Evolutionary conservation across 495 filamentous ascomycete genomes (phyloP), one percentile per base, ranked within the genome.

Genomic region (Clavariopsis aquatica): DNA sequence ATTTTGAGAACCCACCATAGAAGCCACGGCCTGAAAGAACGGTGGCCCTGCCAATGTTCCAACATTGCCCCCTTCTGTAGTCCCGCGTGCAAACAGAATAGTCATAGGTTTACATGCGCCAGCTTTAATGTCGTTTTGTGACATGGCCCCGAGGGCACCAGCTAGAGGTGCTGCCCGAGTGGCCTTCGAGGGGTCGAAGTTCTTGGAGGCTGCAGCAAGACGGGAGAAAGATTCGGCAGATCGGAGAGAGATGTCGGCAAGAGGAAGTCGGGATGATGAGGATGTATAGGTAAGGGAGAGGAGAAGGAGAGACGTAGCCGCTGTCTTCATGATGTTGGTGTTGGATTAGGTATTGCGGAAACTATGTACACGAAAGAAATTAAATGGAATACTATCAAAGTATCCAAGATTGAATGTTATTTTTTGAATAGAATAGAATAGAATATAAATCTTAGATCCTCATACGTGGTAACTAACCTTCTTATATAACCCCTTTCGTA

Each of bases 21-120:
- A 31, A 15, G 63, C 66, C 7, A 78, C 43, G 9, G 66, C 58
- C 17, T 70, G 57, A 24, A 73, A 49, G n/a, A 78, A 69, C 1
- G 70, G 65, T 1, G 67, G 71, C n/a, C 76, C 76, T 10, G 75
- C 64, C 10, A 68, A 49, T 10, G 43, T 55, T 0, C 75, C 77
- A 61, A 78, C 70, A 58, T 77, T 78, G 2, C 75, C 75, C 10
- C 27, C 20, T 47, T 75, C 75, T 10, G 66, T 69, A 2, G 74
- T 76, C 22, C 76, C 76, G 27, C 74, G 71, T 5, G 76, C 76
- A 52, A 73, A 78, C 52, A 78, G 72, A 34, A 77, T 46, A 54
- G 74, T 72, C 7, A 77, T 51, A 53, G 63, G 49, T 20, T 62
- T 68, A 53, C 73, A 75, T 17, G 49, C 52, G 24, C 38, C 58